Evolutionary conservation across 306 rosid genomes (phyloP), one percentile per base, ranked within the genome.

Genomic region (Gynostemma pentaphyllum): DNA sequence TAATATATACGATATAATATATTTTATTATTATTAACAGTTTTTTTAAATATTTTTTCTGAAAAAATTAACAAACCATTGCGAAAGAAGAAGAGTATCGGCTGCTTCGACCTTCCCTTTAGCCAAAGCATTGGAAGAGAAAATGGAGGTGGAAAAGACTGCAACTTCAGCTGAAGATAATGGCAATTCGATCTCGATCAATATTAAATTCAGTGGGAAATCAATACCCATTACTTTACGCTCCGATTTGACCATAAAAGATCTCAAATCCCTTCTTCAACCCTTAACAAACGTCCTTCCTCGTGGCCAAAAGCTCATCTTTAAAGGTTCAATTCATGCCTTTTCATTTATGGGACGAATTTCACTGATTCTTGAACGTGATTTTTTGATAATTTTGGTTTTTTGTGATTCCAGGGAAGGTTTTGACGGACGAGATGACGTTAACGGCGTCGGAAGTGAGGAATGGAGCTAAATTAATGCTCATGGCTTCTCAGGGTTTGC

Each of bases 281-380:
- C 91, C 13, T 49, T 76, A 69, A 91, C 98, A 64, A 83, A 88
- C 64, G 90, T 91, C 75, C 92, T 88, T 23, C 85, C 96, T 37
- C 89, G 96, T 19, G 98, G 98, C 68, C 96, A 88, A 44, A 91
- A 85, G 82, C 96, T 91, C 86, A 88, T 88, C 64, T 88, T 57
- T 76, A 91, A 88, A 79, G 98, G 97, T 87, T 68, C n/a, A 21
- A 4, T 34, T 30, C 47, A 0, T 56, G 14, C 1, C 40, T 27
- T 19, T 53, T 21, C 50, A 40, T 10, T 24, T 39, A 15, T 51
- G 13, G 39, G 44, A 45, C 22, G 8, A 26, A 24, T 29, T 37
- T 37, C 4, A 18, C 64, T 57, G 11, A 19, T n/a, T 8, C n/a
- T n/a, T 16, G 63, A 14, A 34, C n/a, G n/a, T n/a, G n/a, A n/a